Conservation (phyloP, 805 yeast species). For the Myxozyma vanderwaltii region DNA sequence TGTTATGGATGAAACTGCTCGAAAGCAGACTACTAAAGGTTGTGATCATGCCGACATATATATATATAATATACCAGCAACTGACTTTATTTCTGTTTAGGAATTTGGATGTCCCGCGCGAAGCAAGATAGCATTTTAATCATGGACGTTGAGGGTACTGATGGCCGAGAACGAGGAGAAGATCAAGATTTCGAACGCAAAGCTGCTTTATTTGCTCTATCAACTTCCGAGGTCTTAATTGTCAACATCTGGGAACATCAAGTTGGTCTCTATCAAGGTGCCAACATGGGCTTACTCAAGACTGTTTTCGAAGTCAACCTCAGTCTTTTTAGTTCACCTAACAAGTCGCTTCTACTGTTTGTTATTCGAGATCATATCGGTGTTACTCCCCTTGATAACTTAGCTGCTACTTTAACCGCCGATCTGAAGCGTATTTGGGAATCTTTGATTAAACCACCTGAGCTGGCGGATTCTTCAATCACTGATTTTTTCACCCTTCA, state of each 20-base stretch:
- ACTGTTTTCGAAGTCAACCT: slow-evolving; percentile 96
- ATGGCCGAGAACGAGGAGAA: slow-evolving; percentile 96
- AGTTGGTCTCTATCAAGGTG: slow-evolving; percentile 95
- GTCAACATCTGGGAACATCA: slow-evolving; percentile 97
- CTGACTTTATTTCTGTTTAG: too few species aligned
- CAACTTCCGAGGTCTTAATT: slow-evolving; percentile 87
- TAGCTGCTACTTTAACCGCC: slow-evolving; percentile 64
- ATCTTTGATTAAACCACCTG: slow-evolving; percentile 70
- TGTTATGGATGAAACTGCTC: slow-evolving; percentile 83
- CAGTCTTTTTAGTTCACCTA: slow-evolving; percentile 56
- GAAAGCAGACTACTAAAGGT: slow-evolving; percentile 91
- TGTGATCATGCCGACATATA: slow-evolving; percentile 45
- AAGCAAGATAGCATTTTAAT: slow-evolving; percentile 58
- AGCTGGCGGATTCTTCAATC: slow-evolving; percentile 56
- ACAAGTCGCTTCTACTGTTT: slow-evolving; percentile 69
- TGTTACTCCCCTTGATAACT: slow-evolving; percentile 73
- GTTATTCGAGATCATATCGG: slow-evolving; percentile 94
- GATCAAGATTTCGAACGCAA: slow-evolving; percentile 98
- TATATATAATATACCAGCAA: too few species aligned
- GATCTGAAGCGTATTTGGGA: slow-evolving; percentile 83
- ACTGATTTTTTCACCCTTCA: slow-evolving; percentile 81
- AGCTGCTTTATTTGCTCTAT: slow-evolving; percentile 90
- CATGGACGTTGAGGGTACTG: slow-evolving; percentile 98
- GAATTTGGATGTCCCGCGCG: slow-evolving; percentile 37
- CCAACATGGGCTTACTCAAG: slow-evolving; percentile 91